A percentile compares a stretch with the other conserved stretches of the same genome.
Conservation (phyloP, 805 yeast genomes). For the Hermanozyma aechmeae region DNA sequence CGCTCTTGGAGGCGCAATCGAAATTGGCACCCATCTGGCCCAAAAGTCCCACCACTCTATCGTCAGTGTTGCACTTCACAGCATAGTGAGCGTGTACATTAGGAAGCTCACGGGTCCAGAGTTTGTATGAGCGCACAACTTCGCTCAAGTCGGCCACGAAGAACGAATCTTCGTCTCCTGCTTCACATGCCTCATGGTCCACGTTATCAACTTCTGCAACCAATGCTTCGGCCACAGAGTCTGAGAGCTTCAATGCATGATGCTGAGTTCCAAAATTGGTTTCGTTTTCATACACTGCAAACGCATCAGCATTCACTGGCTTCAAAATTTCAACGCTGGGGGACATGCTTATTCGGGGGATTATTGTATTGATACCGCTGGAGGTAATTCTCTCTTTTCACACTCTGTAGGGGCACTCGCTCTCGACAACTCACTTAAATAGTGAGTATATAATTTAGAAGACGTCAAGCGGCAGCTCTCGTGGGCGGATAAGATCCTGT, state of each 20-base stretch:
- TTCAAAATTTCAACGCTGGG: conserved; percentile 4
- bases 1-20: conserved; percentile 89
- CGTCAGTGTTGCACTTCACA: conserved; percentile 84
- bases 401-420: not conserved
- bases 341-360: conserved; percentile 4
- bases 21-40: conserved; percentile 63
- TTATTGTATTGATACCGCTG: conserved; percentile 3
- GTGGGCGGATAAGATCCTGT: too few relatives aligned
- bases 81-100: conserved; percentile 85
- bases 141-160: conserved; percentile 81
- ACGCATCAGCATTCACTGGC: too few relatives aligned
- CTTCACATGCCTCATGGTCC: conserved; percentile 49
- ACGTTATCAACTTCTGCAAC: conserved; percentile 30
- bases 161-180: conserved; percentile 81
- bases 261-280: too few relatives aligned
- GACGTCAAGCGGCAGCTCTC: conserved; percentile 47
- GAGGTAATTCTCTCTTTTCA: not conserved
- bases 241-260: too few relatives aligned
- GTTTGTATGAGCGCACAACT: conserved; percentile 47
- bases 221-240: conserved; percentile 35
- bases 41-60: conserved; percentile 46
- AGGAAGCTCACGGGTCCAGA: conserved; percentile 64
- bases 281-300: too few relatives aligned
- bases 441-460: conserved; percentile 21
- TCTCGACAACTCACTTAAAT: conserved; percentile 18